Evolutionary conservation across 192 early-diverging fungal genomes (phyloP), one percentile per base, ranked within the genome.

Genomic region (Backusella circina): DNA sequence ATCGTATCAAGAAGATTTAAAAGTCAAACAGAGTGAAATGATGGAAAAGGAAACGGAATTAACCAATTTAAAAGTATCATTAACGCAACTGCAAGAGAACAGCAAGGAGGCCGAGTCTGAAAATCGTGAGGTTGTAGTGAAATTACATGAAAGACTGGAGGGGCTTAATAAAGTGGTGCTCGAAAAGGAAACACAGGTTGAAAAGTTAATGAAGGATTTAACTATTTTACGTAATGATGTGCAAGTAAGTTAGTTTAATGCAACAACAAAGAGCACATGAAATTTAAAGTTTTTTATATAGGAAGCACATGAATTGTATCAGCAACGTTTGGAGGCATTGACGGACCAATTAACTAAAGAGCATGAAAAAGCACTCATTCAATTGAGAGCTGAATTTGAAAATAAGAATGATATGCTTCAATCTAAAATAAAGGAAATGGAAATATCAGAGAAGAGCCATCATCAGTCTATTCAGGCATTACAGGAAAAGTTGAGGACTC

Each of bases 1-100:
- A 61, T 61, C 54, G 54, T 61, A 61, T 61, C 54, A 61, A 26
- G 54, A 61, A 61, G 54, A 61, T 61, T 61, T 61, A 61, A 61
- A 61, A 61, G 54, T 28, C 54, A 28, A 61, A 61, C 54, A 61
- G 28, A 26, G 28, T 61, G 54, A 23, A 12, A 26, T 61, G 21
- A 28, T 61, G 54, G 54, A 61, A 28, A 61, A 61, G 28, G 54
- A 61, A 61, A 61, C 54, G 54, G 54, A 61, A 61, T 28, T 61
- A 61, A 26, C 54, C 54, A 61, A 61, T 61, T 61, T 61, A 61
- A 61, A 61, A 61, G 23, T 28, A 61, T 61, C 54, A 61, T 61
- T 61, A 28, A 61, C 12, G 12, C 54, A 61, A 28, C 54, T 61
- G 54, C 54, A 61, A 61, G 8, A 61, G 10, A 61, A 26, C 54